These are phyloP conservation scores for Penicillium coffeae DNA, from an alignment of 495 filamentous ascomycete genomes.

Conservation along the genomic window DNA sequence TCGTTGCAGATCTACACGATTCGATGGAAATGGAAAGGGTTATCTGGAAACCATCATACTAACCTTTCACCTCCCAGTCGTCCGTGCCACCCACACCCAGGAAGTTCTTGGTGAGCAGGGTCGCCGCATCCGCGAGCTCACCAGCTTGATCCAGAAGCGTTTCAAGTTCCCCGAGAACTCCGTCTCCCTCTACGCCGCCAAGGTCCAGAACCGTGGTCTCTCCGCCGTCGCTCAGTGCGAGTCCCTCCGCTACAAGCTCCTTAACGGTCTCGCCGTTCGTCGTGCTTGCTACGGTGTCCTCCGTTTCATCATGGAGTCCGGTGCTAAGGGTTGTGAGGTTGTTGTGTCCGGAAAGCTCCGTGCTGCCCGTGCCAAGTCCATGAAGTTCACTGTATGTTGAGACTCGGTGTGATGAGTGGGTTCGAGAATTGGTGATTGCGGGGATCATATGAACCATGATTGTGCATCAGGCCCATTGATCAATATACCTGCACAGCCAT, in stretches of 20 bases:
- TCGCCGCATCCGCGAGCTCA: slow-evolving; percentile 98
- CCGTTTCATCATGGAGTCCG: slow-evolving; percentile 99
- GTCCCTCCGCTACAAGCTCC: slow-evolving; percentile 98
- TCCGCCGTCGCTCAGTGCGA: slow-evolving; percentile 99
- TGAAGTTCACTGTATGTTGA: slow-evolving; percentile 93
- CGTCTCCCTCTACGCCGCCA: slow-evolving; percentile 98
- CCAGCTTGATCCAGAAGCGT: slow-evolving; percentile 99
- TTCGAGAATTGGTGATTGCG: neutral
- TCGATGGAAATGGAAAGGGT: slow-evolving; percentile 4
- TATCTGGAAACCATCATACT: slow-evolving; percentile 25
- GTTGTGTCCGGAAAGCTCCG: slow-evolving; percentile 98
- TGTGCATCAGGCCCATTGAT: neutral
- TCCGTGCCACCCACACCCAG: slow-evolving; percentile 99
- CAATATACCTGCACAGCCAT: too few relatives aligned
- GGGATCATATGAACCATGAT: neutral
- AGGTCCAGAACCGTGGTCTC: slow-evolving; percentile 99
- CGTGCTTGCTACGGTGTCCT: slow-evolving; percentile 99
- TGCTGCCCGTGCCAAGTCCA: slow-evolving; percentile 97
- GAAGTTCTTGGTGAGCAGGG: slow-evolving; percentile 99
- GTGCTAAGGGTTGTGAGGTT: slow-evolving; percentile 99
- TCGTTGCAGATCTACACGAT: neutral
- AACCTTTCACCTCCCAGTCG: slow-evolving; percentile 56
- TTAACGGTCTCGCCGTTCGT: slow-evolving; percentile 96
- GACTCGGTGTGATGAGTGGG: neutral
- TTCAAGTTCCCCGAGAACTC: slow-evolving; percentile 99